Evolutionary conservation across 1,139 yeast species (phyloP).

Genomic region (Suhomyces bokatorum): DNA sequence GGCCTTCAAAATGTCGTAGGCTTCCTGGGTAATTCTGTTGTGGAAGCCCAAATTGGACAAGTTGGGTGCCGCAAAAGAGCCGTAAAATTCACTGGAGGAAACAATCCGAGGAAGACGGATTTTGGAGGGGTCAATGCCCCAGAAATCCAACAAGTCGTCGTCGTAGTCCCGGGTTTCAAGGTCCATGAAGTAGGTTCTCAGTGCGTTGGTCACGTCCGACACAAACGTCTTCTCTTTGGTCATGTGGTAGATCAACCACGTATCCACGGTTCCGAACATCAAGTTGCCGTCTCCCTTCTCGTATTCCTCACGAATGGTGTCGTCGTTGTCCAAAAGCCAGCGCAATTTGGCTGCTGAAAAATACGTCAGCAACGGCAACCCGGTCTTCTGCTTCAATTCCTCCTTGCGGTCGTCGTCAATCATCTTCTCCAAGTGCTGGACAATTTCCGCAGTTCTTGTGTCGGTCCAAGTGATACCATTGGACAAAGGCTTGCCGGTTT

Average conservation of each 20-base stretch:
- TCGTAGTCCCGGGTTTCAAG: slow-evolving; percentile 77
- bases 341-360: slow-evolving; percentile 88
- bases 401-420: slow-evolving; percentile 61
- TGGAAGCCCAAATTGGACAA: slow-evolving; percentile 52
- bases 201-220: slow-evolving; percentile 89
- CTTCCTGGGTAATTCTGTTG: slow-evolving; percentile 52
- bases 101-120: slow-evolving; percentile 77
- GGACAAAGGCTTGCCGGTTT: slow-evolving; percentile 79
- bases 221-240: slow-evolving; percentile 72
- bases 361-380: slow-evolving; percentile 87
- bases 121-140: slow-evolving; percentile 73
- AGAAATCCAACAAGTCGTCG: slow-evolving; percentile 69
- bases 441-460: slow-evolving; percentile 78
- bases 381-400: slow-evolving; percentile 66
- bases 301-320: slow-evolving; percentile 66
- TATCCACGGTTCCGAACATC: slow-evolving; percentile 92
- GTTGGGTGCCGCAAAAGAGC: slow-evolving; percentile 64
- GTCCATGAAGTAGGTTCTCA: slow-evolving; percentile 89
- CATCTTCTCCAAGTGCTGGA: slow-evolving; percentile 60
- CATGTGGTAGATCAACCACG: slow-evolving; percentile 88
- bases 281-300: slow-evolving; percentile 70
- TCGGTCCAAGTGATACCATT: slow-evolving; percentile 97
- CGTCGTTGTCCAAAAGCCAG: slow-evolving; percentile 86
- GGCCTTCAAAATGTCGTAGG: slow-evolving; percentile 49
- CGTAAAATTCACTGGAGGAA: slow-evolving; percentile 79